These are phyloP conservation scores for Picocystis salinarum DNA, from an alignment of 139 green algal genomes.

Conservation along the genomic window DNA sequence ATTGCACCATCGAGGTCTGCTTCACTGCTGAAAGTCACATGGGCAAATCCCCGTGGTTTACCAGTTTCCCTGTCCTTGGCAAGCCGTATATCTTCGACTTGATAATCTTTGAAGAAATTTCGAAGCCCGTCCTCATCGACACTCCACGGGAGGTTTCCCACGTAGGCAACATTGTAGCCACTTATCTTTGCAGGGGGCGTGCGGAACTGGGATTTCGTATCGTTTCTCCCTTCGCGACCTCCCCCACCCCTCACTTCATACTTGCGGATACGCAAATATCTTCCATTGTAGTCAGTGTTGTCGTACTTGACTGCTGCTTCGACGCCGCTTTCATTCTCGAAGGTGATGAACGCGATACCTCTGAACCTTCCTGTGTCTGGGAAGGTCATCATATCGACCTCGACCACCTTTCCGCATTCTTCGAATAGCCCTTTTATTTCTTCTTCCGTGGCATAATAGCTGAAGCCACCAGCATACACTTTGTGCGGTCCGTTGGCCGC, in stretches of 20 bases:
- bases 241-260: conserved; percentile 9
- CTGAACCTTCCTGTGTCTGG: conserved; percentile 74
- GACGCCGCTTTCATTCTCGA: conserved; percentile 19
- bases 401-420: conserved; percentile 57
- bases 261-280: conserved; percentile 14
- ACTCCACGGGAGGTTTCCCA: conserved; percentile 7
- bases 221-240: conserved; percentile 4
- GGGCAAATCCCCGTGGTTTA: conserved; percentile 16
- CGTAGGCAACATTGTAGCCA: not conserved
- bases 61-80: conserved; percentile 16
- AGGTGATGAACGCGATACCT: conserved; percentile 87
- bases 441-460: conserved; percentile 46
- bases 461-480: conserved; percentile 79
- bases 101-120: not conserved
- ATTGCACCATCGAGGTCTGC: no score
- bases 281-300: conserved; percentile 29
- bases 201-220: no score
- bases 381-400: conserved; percentile 70
- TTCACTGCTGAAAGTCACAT: no score
- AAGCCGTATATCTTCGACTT: conserved; percentile 13
- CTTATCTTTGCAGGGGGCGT: conserved; percentile 5
- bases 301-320: conserved; percentile 44
- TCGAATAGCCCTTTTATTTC: conserved; percentile 55
- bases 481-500: conserved; percentile 3
- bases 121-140: conserved; percentile 4